Conservation (phyloP, 257 asterid genomes). For the Ehretia macrophylla region DNA sequence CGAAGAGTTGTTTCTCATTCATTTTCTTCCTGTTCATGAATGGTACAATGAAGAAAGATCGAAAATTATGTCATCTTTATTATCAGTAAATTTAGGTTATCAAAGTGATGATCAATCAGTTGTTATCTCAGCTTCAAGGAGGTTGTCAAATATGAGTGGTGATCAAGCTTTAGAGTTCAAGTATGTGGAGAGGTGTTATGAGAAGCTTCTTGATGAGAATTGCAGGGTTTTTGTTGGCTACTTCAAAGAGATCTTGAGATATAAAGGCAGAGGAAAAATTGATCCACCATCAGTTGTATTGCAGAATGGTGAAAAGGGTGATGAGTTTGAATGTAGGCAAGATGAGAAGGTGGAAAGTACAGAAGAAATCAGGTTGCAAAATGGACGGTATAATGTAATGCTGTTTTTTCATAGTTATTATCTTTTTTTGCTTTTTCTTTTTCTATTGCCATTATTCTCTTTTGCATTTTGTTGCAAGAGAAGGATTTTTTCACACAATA, state of each 20-base stretch:
- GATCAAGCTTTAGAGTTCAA: constrained; percentile 45
- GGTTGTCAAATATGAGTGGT: constrained; percentile 54
- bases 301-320: constrained; percentile 6
- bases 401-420: constrained; percentile 16
- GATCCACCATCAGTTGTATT: constrained; percentile 37
- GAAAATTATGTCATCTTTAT: constrained; percentile 23
- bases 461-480: too few relatives aligned
- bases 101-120: constrained; percentile 36
- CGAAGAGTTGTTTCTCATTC: constrained; percentile 54
- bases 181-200: constrained; percentile 56
- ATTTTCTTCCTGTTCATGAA: constrained; percentile 41
- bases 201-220: constrained; percentile 53
- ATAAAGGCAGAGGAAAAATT: constrained; percentile 16
- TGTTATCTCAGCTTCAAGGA: constrained; percentile 21
- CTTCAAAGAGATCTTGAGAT: constrained; percentile 40
- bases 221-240: constrained; percentile 43
- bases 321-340: constrained; percentile 3
- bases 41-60: constrained; percentile 50
- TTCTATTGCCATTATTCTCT: not conserved
- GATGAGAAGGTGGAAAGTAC: constrained; percentile 25
- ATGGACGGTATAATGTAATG: constrained; percentile 84
- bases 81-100: constrained; percentile 13
- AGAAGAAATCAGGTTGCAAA: constrained; percentile 35
- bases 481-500: too few relatives aligned
- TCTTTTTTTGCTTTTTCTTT: not conserved